Evolutionary conservation across 2,329 filamentous ascomycete genomes (phyloP).

Genomic region (Trichothecium sympodiale): DNA sequence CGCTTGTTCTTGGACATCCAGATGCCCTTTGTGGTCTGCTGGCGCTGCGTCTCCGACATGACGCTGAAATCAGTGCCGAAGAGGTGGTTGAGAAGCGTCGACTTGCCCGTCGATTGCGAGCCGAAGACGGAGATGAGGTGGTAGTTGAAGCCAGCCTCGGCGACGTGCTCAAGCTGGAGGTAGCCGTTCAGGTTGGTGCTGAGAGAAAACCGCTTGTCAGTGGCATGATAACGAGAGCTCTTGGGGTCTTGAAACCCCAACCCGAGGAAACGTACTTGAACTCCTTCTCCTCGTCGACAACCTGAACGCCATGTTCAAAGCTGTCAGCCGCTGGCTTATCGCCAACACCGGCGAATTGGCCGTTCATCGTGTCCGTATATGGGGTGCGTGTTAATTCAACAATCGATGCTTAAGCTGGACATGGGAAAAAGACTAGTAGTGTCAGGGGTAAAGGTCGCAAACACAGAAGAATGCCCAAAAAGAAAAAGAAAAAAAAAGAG

Average conservation of each 20-base stretch:
- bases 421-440: too few species aligned
- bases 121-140: conserved; percentile 98
- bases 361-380: conserved; percentile 48
- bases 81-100: conserved; percentile 87
- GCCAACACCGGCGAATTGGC: conserved; percentile 68
- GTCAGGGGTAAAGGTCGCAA: too few species aligned
- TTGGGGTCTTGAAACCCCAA: too few species aligned
- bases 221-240: too few species aligned
- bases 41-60: conserved; percentile 89
- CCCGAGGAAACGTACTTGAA: conserved; percentile 75
- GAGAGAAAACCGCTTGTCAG: not conserved
- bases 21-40: conserved; percentile 97
- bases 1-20: conserved; percentile 98
- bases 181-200: conserved; percentile 74
- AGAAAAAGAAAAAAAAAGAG: too few species aligned
- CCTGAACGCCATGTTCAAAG: conserved; percentile 91
- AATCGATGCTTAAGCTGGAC: too few species aligned
- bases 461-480: too few species aligned
- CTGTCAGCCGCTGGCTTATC: conserved; percentile 50
- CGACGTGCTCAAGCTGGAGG: conserved; percentile 66
- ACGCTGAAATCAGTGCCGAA: conserved; percentile 95
- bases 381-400: not conserved
- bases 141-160: conserved; percentile 93
- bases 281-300: conserved; percentile 82
- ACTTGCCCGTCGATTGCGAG: conserved; percentile 97